Conservation (phyloP, 352 stramenopile species). For the Pythium aristosporum region DNA sequence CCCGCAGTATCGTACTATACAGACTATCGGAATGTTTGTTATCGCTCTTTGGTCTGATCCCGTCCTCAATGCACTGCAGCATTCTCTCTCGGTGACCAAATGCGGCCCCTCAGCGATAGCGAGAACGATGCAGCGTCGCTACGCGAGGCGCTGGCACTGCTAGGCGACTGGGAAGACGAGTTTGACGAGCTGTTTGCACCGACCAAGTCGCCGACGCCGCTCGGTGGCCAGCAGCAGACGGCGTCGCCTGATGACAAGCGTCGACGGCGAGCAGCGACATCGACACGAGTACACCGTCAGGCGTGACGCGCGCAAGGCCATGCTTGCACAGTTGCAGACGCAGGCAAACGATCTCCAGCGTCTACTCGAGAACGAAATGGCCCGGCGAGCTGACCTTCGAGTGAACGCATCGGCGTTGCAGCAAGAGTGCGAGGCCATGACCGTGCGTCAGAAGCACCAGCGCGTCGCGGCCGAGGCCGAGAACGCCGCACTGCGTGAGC, state of each 20-base stretch:
- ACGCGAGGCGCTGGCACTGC: slow-evolving; percentile 3
- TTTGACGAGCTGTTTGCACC: not conserved
- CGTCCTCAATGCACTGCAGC: not conserved
- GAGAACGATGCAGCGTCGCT: not conserved
- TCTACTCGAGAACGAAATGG: not conserved
- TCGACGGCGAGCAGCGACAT: not conserved
- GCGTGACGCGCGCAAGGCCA: not conserved
- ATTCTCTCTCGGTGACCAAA: too few species aligned
- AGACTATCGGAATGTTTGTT: not conserved
- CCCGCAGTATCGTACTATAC: not conserved
- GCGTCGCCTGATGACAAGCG: not conserved
- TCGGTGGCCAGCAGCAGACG: not conserved
- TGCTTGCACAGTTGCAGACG: not conserved
- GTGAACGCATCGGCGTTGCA: not conserved
- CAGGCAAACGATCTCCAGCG: not conserved
- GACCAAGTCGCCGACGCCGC: not conserved
- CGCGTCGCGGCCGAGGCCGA: not conserved
- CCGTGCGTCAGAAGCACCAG: slow-evolving; percentile 5
- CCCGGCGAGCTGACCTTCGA: not conserved
- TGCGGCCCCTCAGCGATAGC: too few species aligned
- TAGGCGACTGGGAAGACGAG: slow-evolving; percentile 11
- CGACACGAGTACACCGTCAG: slow-evolving; percentile 3
- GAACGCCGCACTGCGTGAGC: not conserved
- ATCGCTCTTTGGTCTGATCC: not conserved
- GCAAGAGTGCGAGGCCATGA: slow-evolving; percentile 16